Conservation (phyloP, 495 filamentous ascomycete species). For the Durotheca rogersii region DNA sequence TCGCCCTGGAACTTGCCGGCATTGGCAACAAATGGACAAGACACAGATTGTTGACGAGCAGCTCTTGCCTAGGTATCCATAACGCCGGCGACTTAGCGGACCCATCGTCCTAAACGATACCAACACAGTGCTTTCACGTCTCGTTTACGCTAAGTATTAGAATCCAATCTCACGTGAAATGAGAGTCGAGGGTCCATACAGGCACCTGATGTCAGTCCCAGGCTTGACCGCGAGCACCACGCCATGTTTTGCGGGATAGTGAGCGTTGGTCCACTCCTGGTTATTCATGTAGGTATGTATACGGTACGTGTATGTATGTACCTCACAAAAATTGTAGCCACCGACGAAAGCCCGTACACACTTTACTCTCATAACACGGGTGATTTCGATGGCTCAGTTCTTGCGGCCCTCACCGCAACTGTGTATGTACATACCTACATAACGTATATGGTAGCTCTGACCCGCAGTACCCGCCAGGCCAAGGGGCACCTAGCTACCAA, state of each 20-base stretch:
- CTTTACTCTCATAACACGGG: slow-evolving; percentile 19
- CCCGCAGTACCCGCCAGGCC: slow-evolving; percentile 12
- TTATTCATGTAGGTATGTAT: too few relatives aligned
- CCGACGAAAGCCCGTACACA: slow-evolving; percentile 16
- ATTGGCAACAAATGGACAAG: slow-evolving; percentile 25
- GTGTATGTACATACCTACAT: too few relatives aligned
- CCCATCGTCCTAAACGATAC: not conserved
- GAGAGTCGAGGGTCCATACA: too few relatives aligned
- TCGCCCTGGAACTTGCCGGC: slow-evolving; percentile 13
- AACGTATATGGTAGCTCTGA: too few relatives aligned
- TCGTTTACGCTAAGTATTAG: too few relatives aligned
- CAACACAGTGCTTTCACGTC: slow-evolving; percentile 4
- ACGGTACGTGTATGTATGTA: too few relatives aligned
- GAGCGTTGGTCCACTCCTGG: slow-evolving; percentile 7
- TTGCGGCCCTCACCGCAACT: slow-evolving; percentile 32
- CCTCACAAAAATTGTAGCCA: slow-evolving; percentile 18
- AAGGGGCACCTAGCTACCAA: slow-evolving; percentile 1
- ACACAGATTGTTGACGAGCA: slow-evolving; percentile 10
- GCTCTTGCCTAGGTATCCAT: slow-evolving; percentile 8
- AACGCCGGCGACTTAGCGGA: slow-evolving; percentile 18
- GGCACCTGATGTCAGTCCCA: too few relatives aligned
- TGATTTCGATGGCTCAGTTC: slow-evolving; percentile 5
- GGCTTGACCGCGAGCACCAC: not conserved
- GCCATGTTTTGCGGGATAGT: not conserved
- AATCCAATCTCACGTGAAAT: too few relatives aligned